These are phyloP conservation scores for Cystofilobasidium macerans DNA, from an alignment of 768 basidiomycete species.

Conservation along the genomic window DNA sequence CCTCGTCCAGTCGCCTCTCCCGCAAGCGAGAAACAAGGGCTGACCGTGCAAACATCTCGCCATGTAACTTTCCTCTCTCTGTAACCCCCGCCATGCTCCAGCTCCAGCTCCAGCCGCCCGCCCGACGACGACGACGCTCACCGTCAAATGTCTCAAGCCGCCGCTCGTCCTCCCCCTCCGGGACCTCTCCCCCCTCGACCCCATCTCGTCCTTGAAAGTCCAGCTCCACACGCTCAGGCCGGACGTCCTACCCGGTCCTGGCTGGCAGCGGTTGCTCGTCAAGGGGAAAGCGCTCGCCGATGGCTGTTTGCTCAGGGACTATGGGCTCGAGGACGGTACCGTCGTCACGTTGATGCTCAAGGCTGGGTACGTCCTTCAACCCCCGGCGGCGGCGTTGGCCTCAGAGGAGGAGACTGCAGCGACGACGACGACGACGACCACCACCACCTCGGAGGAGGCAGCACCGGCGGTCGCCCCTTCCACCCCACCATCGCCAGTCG, in stretches of 20 bases:
- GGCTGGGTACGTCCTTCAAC: slow-evolving; percentile 53
- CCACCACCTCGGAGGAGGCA: neutral
- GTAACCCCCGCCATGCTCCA: slow-evolving; percentile 40
- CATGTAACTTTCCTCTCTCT: neutral
- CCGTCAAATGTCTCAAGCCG: slow-evolving; percentile 87
- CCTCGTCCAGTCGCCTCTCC: neutral
- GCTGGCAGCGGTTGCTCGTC: slow-evolving; percentile 72
- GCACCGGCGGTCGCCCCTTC: neutral
- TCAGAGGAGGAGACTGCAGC: slow-evolving; percentile 6
- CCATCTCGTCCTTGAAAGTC: slow-evolving; percentile 66
- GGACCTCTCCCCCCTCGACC: slow-evolving; percentile 59
- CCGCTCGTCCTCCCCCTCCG: slow-evolving; percentile 62
- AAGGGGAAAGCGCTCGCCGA: slow-evolving; percentile 93
- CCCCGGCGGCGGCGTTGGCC: slow-evolving; percentile 33
- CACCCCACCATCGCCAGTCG: neutral
- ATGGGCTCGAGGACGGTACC: slow-evolving; percentile 53
- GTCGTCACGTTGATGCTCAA: slow-evolving; percentile 78
- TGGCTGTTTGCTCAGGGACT: slow-evolving; percentile 79
- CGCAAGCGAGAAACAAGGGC: too few species aligned
- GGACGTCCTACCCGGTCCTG: slow-evolving; percentile 54
- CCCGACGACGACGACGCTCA: too few species aligned
- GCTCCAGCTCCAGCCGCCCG: too few species aligned
- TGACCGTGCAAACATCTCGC: too few species aligned
- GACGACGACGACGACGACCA: slow-evolving; percentile 3
- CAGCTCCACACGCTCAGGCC: slow-evolving; percentile 51